Evolutionary conservation across 2,329 filamentous ascomycete genomes (phyloP).

Genomic region (Penicillium sp.): DNA sequence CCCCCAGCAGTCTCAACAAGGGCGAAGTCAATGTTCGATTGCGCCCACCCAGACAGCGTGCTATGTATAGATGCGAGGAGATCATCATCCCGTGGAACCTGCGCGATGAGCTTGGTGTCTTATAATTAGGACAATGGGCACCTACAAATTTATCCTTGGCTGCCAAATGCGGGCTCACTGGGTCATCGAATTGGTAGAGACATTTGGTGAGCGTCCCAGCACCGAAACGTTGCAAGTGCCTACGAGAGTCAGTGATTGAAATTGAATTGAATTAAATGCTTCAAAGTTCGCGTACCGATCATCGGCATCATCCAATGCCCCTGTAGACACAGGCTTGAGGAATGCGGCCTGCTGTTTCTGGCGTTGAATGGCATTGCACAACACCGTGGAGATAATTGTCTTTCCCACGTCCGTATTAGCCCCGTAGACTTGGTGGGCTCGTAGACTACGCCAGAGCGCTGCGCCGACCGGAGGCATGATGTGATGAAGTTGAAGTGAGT

Average conservation of each 20-base stretch:
- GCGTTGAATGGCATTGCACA: conserved; percentile 61
- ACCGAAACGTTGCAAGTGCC: conserved; percentile 62
- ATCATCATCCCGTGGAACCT: conserved; percentile 50
- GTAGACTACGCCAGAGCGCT: conserved; percentile 65
- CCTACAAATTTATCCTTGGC: conserved; percentile 48
- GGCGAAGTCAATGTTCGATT: conserved; percentile 51
- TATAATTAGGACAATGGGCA: neutral
- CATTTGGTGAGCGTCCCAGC: conserved; percentile 56
- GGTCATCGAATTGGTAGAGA: conserved; percentile 68
- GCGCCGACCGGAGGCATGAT: conserved; percentile 53
- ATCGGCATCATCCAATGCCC: conserved; percentile 66
- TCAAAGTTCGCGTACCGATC: conserved; percentile 50
- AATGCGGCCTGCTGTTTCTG: conserved; percentile 56
- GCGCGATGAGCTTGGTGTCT: conserved; percentile 5
- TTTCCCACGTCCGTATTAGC: conserved; percentile 85
- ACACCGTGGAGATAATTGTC: conserved; percentile 71
- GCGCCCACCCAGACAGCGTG: conserved; percentile 38
- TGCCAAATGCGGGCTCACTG: conserved; percentile 76
- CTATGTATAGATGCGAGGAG: conserved; percentile 51
- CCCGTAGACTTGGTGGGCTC: conserved; percentile 73
- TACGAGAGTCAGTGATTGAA: conserved; percentile 27
- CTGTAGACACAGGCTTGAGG: conserved; percentile 80
- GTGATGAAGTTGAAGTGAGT: conserved; percentile 4
- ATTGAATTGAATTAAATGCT: neutral
- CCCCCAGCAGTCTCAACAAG: conserved; percentile 81